A percentile compares a stretch with the other conserved stretches of the same genome.
phyloP scores from a whole-genome alignment of 108 stramenopile genomes.

The Ochromonas danica region DNA sequence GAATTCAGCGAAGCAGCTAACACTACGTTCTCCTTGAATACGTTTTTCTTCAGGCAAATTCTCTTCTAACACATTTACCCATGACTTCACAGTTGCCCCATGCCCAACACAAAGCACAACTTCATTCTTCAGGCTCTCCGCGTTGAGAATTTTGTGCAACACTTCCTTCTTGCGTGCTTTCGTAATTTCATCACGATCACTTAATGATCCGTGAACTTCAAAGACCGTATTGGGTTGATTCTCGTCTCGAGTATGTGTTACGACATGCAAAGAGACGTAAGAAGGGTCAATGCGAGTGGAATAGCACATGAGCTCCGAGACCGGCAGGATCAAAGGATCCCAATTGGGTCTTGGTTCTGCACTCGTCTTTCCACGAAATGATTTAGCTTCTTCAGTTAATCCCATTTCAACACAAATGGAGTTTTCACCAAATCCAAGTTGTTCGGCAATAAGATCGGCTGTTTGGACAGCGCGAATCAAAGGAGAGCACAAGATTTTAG shows the following conservation, averaged over 20 bases:
- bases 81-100: slow-evolving; percentile 9
- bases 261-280: neutral
- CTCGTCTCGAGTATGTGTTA: neutral
- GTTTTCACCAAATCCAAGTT: slow-evolving; percentile 4
- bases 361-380: slow-evolving; percentile 33
- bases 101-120: slow-evolving; percentile 27
- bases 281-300: neutral
- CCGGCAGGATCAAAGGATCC: slow-evolving; percentile 23
- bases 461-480: slow-evolving; percentile 13
- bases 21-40: slow-evolving; percentile 4
- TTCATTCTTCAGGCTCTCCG: neutral
- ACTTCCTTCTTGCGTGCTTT: neutral
- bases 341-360: slow-evolving; percentile 23
- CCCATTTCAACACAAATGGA: slow-evolving; percentile 28
- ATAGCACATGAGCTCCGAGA: neutral
- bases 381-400: slow-evolving; percentile 34
- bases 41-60: slow-evolving; percentile 14
- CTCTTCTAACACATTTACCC: neutral
- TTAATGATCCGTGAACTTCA: slow-evolving; percentile 22
- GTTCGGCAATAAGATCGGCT: slow-evolving; percentile 23
- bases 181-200: slow-evolving; percentile 26
- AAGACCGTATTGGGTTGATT: slow-evolving; percentile 1
- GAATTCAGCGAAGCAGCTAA: slow-evolving; percentile 8
- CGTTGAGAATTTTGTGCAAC: neutral
- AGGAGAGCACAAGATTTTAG: slow-evolving; percentile 8